Percentiles rank a stretch among this genome's conserved stretches.
phyloP scores from a whole-genome alignment of 1,284 basidiomycete genomes.

The Phellinidium pouzarii region DNA sequence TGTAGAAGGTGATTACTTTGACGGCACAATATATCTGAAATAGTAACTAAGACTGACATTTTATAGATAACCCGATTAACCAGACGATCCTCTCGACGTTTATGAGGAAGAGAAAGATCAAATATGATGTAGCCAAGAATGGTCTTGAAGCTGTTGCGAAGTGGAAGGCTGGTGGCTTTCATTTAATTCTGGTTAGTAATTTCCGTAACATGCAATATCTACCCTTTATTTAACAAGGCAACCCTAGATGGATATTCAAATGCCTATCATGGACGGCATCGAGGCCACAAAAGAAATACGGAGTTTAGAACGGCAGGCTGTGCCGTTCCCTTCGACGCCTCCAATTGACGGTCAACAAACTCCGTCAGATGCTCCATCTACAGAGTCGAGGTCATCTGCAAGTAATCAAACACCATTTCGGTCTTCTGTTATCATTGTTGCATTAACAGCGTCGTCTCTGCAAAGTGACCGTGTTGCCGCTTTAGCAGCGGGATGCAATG shows the following conservation, averaged over 20 bases:
- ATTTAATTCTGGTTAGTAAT: constrained; percentile 82
- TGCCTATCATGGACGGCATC: constrained; percentile 98
- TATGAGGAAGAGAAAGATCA: constrained; percentile 94
- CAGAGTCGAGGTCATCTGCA: constrained; percentile 39
- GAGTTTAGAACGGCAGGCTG: constrained; percentile 68
- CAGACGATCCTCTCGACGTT: constrained; percentile 94
- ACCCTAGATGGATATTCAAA: constrained; percentile 96
- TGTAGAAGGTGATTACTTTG: constrained; percentile 72
- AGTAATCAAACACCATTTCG: constrained; percentile 57
- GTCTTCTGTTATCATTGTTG: constrained; percentile 97
- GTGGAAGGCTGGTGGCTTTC: constrained; percentile 91
- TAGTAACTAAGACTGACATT: constrained; percentile 17
- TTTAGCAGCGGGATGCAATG: constrained; percentile 96
- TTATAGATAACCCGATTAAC: constrained; percentile 95
- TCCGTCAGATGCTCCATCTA: constrained; percentile 42
- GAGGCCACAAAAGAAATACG: constrained; percentile 96
- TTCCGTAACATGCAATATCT: constrained; percentile 2
- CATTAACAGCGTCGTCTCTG: constrained; percentile 90
- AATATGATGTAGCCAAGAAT: constrained; percentile 91
- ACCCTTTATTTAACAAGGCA: constrained; percentile 11
- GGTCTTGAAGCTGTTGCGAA: constrained; percentile 95
- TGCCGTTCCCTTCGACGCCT: constrained; percentile 63
- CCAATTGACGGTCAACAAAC: constrained; percentile 51
- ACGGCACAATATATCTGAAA: constrained; percentile 8
- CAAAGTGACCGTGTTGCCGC: constrained; percentile 93